Evolutionary conservation across 2,329 filamentous ascomycete species (phyloP).

Genomic region (Paradendryphiella salina): DNA sequence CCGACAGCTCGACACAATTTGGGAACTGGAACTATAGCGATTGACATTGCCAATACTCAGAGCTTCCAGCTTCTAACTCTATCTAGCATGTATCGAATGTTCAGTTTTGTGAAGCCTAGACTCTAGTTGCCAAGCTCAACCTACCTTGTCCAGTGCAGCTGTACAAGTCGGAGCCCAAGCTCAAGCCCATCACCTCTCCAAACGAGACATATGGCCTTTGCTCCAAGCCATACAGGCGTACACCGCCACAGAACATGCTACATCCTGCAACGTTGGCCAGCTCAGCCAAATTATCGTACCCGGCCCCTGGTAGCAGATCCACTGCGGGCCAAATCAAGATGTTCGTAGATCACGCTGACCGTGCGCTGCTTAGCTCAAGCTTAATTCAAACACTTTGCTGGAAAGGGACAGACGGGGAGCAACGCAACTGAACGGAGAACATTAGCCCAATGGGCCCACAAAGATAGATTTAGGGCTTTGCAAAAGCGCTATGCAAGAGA

Average conservation of each 20-base stretch:
- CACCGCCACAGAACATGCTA: too few species aligned
- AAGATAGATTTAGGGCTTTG: slow-evolving; percentile 1
- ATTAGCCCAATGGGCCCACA: not conserved
- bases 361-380: not conserved
- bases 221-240: too few species aligned
- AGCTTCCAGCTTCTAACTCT: too few species aligned
- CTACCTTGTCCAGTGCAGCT: too few species aligned
- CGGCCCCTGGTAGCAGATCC: not conserved
- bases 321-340: slow-evolving; percentile 4
- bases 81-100: too few species aligned
- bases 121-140: too few species aligned
- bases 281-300: slow-evolving; percentile 1
- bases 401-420: not conserved
- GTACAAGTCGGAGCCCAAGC: too few species aligned
- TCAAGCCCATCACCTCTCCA: too few species aligned
- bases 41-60: too few species aligned
- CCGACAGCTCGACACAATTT: not conserved
- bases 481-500: slow-evolving; percentile 21
- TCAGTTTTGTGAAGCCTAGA: too few species aligned
- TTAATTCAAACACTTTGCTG: not conserved
- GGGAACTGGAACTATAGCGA: too few species aligned
- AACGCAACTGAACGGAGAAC: not conserved
- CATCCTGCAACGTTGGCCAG: not conserved
- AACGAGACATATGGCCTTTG: too few species aligned
- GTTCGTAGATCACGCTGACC: slow-evolving; percentile 1